Percentiles rank a stretch among this genome's conserved stretches.
Conservation (phyloP, 2,329 filamentous ascomycete genomes). For the Fusarium buharicum region DNA sequence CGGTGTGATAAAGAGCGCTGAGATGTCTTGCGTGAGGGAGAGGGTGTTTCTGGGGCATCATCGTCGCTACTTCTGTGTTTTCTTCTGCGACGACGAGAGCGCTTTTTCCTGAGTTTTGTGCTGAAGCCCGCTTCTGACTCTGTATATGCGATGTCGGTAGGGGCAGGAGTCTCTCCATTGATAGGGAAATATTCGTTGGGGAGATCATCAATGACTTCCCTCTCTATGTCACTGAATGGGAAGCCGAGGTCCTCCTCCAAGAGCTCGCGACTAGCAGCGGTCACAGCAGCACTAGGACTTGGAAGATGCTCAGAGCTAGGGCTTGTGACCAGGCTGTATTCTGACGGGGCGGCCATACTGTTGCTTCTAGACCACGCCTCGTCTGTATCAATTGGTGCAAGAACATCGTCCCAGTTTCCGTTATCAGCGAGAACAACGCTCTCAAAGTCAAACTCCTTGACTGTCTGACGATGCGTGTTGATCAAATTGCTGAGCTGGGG, state of each 20-base stretch:
- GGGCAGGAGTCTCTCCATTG: slow-evolving; percentile 14
- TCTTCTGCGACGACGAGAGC: slow-evolving; percentile 52
- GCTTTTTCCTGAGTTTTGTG: slow-evolving; percentile 61
- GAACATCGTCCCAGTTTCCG: slow-evolving; percentile 83
- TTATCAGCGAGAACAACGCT: slow-evolving; percentile 73
- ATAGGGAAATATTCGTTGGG: slow-evolving; percentile 45
- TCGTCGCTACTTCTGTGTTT: slow-evolving; percentile 50
- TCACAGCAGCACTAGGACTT: slow-evolving; percentile 64
- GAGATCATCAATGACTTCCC: slow-evolving; percentile 46
- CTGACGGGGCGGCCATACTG: slow-evolving; percentile 44
- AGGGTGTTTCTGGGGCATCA: slow-evolving; percentile 27
- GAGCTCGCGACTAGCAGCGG: slow-evolving; percentile 63
- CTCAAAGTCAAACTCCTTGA: slow-evolving; percentile 83
- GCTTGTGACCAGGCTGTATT: slow-evolving; percentile 50
- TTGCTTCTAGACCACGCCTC: slow-evolving; percentile 53
- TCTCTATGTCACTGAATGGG: slow-evolving; percentile 51
- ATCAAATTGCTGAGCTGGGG: slow-evolving; percentile 77
- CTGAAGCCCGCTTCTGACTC: slow-evolving; percentile 53
- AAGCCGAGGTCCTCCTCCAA: slow-evolving; percentile 53
- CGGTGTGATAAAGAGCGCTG: slow-evolving; percentile 40
- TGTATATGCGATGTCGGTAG: slow-evolving; percentile 3
- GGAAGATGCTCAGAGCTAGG: slow-evolving; percentile 54
- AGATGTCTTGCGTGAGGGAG: slow-evolving; percentile 36
- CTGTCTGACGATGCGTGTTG: slow-evolving; percentile 70
- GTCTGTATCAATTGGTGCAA: slow-evolving; percentile 71